A percentile compares a stretch with the other conserved stretches of the same genome.
Conservation (phyloP, 2,329 filamentous ascomycete species). For the Verticillium nonalfalfae region DNA sequence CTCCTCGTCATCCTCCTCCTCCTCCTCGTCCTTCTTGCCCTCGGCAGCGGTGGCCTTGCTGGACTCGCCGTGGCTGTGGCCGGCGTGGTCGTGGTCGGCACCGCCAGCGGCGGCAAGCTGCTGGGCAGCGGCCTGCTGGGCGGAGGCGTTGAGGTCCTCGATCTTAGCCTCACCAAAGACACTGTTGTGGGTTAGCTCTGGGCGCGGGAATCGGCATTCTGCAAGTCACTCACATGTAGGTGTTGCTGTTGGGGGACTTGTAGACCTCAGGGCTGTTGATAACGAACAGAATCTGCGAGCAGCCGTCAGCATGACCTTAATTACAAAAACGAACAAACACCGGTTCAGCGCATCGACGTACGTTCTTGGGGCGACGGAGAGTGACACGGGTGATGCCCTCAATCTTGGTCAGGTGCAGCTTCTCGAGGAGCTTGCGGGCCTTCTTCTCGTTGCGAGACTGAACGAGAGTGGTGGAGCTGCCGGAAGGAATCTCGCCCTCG, state of each 20-base stretch:
- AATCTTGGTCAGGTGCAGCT: constrained; percentile 94
- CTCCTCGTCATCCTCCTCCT: constrained; percentile 88
- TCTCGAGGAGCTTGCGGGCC: constrained; percentile 98
- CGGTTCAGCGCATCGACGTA: constrained; percentile 46
- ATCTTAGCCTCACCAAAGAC: constrained; percentile 99
- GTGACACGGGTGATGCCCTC: constrained; percentile 98
- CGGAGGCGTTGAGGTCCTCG: constrained; percentile 97
- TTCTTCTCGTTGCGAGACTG: constrained; percentile 99
- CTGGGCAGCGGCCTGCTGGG: constrained; percentile 91
- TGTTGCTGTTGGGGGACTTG: constrained; percentile 99
- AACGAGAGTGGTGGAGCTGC: constrained; percentile 73
- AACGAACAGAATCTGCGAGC: constrained; percentile 86
- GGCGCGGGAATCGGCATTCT: not conserved
- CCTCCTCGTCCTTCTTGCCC: constrained; percentile 66
- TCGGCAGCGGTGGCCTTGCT: constrained; percentile 57
- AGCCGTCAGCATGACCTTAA: not conserved
- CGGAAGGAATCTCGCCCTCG: constrained; percentile 73
- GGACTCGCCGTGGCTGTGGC: constrained; percentile 66
- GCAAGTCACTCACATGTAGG: constrained; percentile 78
- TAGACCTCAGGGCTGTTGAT: constrained; percentile 99
- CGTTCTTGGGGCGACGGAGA: constrained; percentile 96
- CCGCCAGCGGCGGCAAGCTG: constrained; percentile 76
- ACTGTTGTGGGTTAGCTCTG: constrained; percentile 38
- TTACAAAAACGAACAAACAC: not conserved
- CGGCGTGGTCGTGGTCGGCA: constrained; percentile 58